Evolutionary conservation across 768 basidiomycete species (phyloP), one percentile per base, ranked within the genome.

Genomic region (Suillus fuscotomentosus): DNA sequence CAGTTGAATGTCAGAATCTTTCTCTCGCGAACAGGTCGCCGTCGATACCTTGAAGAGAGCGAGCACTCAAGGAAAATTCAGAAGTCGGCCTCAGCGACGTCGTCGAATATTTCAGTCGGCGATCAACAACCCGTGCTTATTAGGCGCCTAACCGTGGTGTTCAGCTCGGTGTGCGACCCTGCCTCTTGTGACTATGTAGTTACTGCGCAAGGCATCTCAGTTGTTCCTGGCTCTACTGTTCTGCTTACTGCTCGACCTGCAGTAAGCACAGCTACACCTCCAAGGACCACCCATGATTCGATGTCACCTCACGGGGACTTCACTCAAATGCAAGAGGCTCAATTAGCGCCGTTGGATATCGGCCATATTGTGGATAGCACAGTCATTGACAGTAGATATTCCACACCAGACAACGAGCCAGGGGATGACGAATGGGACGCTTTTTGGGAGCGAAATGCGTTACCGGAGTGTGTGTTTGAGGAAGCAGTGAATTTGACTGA

Each of bases 1-100:
- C 90, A 94, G 70, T 82, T 99, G 63, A 96, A 97, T 69, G 84
- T 83, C 5, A 85, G 97, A 27, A 83, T 98, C 54, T 88, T 97
- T 82, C 83, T 97, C 60, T 85, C 84, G 51, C 85, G 93, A 38
- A 95, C 95, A 0, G 85, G 84, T 11, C 81, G 93, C 65, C 82
- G 89, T 63, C 82, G 86, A 54, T 81, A 87, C 64, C 72, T 90
- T 34, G 76, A 80, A 62, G 79, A 79, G 47, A 67, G 64, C 31
- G 77, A 76, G 61, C 53, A 50, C 20, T 66, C 68, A 14, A 76
- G 71, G 65, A 78, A 76, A 63, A 64, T 68, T 10, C 56, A 39
- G 10, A 11, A 11, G 24, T 11, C 24, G 0, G 41, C 66, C 62
- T 59, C 70, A 56, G 63, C 67, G 61, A 62, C 59, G 47, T 61